Base-by-base conservation (phyloP, 805 yeast genomes). In the Wickerhamiella vanderwaltii region DNA sequence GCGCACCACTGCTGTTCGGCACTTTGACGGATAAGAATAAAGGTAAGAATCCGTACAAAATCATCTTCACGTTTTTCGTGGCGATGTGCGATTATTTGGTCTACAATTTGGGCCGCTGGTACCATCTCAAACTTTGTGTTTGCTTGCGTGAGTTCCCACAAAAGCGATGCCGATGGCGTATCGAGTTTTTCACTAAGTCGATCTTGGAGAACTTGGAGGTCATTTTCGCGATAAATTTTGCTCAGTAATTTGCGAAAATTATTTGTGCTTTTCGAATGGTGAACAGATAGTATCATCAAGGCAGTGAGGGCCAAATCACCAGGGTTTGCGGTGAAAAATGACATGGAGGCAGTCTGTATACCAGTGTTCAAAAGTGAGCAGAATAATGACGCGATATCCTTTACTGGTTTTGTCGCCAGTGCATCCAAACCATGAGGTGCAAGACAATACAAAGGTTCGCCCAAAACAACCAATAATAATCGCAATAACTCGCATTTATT, bases 131-230 rank as follows among this genome's bases (percentile, higher is more conserved):
- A 59, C 19, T 59, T 59, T 45, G 65, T 66, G 59, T 88, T 88
- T 50, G 85, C 77, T 54, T 83, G 88, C 25, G 73, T 60, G 32
- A 85, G 60, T 51, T 82, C 94, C 82, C 94, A 83, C 12, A 81
- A 49, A 6, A 87, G 55, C 55, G 79, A 67, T 5, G 74, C 58
- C 2, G 75, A 57, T n/a, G 30, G 29, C 5, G 43, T 24, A 7
- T 31, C 39, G 15, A n/a, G 13, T 11, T 19, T 3, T 4, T 26
- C 36, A 5, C 13, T 24, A 9, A 29, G 39, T 33, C 28, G 46
- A 41, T 55, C 58, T 1, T 58, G 52, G 6, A 62, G 44, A 34
- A 62, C 57, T 30, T 55, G 59, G 37, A 64, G 42, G 41, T 64
- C 68, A 26, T 52, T 54, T 3, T 47, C 36, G 3, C 53, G 48